Percentiles rank a stretch among this genome's conserved stretches.
phyloP scores from a whole-genome alignment of 805 yeast genomes.

The Pichia kluyveri region DNA sequence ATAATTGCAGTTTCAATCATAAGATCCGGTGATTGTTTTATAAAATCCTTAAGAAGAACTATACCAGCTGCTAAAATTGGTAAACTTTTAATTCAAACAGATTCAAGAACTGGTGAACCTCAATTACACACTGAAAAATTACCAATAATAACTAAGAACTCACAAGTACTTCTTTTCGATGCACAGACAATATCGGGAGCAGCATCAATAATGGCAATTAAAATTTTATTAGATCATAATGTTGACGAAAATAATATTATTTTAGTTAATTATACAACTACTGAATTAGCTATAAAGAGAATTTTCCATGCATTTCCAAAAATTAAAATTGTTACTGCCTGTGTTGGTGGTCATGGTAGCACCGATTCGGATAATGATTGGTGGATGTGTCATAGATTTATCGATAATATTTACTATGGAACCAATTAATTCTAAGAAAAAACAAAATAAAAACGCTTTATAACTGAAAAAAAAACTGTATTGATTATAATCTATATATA shows the following conservation, averaged over 20 bases:
- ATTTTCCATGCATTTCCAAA: conserved; percentile 65
- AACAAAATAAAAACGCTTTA: too few relatives aligned
- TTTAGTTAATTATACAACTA: conserved; percentile 63
- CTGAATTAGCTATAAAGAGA: conserved; percentile 69
- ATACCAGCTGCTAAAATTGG: conserved; percentile 77
- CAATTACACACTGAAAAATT: conserved; percentile 75
- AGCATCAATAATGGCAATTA: conserved; percentile 89
- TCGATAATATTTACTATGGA: conserved; percentile 76
- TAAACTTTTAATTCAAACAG: conserved; percentile 79
- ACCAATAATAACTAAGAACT: conserved; percentile 31
- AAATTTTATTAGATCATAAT: conserved; percentile 76
- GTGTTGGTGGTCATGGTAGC: conserved; percentile 40
- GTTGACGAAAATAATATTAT: conserved; percentile 53
- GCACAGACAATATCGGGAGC: conserved; percentile 90
- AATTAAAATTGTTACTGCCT: conserved; percentile 63
- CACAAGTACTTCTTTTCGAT: conserved; percentile 59
- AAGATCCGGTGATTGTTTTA: conserved; percentile 89
- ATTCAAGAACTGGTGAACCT: conserved; percentile 87
- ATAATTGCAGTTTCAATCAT: conserved; percentile 71
- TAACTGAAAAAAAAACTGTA: too few relatives aligned
- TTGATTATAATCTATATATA: too few relatives aligned
- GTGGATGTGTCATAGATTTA: conserved; percentile 58
- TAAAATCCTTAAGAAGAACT: conserved; percentile 65
- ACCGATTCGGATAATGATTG: conserved; percentile 32
- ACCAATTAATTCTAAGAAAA: conserved; percentile 24